phyloP scores from a whole-genome alignment of 2,329 filamentous ascomycete species.

The Apiospora hydei region DNA sequence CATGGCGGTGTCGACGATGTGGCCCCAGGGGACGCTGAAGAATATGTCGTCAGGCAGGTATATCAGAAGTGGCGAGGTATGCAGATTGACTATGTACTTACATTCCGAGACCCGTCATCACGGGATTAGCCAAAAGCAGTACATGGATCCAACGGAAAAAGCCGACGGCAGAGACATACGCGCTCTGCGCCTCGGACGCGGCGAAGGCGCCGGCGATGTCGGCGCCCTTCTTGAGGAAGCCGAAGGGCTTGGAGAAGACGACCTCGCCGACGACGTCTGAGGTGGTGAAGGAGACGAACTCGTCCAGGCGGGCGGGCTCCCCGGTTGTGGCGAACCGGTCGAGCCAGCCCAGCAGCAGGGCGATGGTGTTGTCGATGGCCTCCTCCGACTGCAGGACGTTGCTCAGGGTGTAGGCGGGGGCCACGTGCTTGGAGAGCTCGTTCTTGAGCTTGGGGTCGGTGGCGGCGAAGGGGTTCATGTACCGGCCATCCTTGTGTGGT shows the following conservation, averaged over 20 bases:
- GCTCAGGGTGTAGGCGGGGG: conserved; percentile 41
- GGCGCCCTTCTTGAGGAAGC: conserved; percentile 37
- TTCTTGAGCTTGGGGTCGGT: conserved; percentile 43
- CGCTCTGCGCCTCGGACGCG: conserved; percentile 24
- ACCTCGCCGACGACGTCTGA: conserved; percentile 44
- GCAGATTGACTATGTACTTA: too few species aligned
- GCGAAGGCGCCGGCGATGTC: conserved; percentile 38
- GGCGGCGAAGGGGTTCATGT: conserved; percentile 17
- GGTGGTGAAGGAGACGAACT: conserved; percentile 38
- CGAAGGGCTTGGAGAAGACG: conserved; percentile 39
- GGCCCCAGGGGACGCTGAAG: conserved; percentile 29
- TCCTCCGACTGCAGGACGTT: conserved; percentile 36
- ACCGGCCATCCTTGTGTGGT: neutral
- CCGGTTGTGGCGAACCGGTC: conserved; percentile 28
- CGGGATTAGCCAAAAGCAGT: conserved; percentile 32
- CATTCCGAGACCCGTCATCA: conserved; percentile 30
- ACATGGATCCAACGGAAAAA: conserved; percentile 29
- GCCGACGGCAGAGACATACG: conserved; percentile 23
- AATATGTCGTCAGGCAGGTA: too few species aligned
- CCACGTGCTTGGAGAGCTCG: conserved; percentile 42
- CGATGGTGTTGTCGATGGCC: conserved; percentile 30
- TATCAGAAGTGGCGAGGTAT: too few species aligned
- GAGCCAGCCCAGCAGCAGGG: conserved; percentile 31
- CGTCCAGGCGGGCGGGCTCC: conserved; percentile 30
- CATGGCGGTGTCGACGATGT: conserved; percentile 20